phyloP scores from a whole-genome alignment of 2,329 filamentous ascomycete genomes.

The Phialemonium atrogriseum region DNA sequence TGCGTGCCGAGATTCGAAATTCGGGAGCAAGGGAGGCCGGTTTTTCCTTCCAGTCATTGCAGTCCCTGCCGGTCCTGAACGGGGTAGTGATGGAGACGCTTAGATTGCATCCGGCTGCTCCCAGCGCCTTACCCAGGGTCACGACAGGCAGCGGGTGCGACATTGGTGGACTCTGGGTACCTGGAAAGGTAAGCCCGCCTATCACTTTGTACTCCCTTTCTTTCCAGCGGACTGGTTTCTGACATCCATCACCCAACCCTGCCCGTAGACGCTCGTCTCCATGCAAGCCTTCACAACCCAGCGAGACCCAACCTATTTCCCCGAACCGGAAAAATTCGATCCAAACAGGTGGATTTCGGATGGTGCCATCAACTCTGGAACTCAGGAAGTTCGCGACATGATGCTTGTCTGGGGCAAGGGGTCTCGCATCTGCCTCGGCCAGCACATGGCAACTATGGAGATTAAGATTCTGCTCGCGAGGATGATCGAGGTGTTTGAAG shows the following conservation, averaged over 20 bases:
- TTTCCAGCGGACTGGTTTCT: not conserved
- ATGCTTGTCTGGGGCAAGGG: slow-evolving; percentile 8
- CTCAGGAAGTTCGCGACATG: slow-evolving; percentile 9
- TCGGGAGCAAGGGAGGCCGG: not conserved
- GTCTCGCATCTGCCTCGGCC: slow-evolving; percentile 6
- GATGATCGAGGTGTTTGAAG: slow-evolving; percentile 6
- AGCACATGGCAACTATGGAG: slow-evolving; percentile 11
- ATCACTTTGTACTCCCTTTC: not conserved
- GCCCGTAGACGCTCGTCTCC: slow-evolving; percentile 6
- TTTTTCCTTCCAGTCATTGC: slow-evolving; percentile 4
- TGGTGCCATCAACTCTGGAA: slow-evolving; percentile 3
- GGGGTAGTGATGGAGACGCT: slow-evolving; percentile 8
- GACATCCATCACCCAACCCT: not conserved
- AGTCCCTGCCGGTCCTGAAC: slow-evolving; percentile 7
- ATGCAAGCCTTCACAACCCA: slow-evolving; percentile 9
- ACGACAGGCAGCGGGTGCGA: slow-evolving; percentile 2
- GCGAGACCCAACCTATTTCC: slow-evolving; percentile 9
- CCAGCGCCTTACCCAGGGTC: slow-evolving; percentile 5
- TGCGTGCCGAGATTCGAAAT: slow-evolving; percentile 7
- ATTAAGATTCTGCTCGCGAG: slow-evolving; percentile 8
- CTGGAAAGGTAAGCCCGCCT: not conserved
- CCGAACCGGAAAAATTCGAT: slow-evolving; percentile 10
- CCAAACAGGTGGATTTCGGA: slow-evolving; percentile 8
- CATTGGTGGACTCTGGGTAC: slow-evolving; percentile 2
- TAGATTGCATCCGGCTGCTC: slow-evolving; percentile 7